Percentiles rank a stretch among this genome's conserved stretches.
Conservation (phyloP, 306 rosid genomes). For the Trifolium fragiferum region DNA sequence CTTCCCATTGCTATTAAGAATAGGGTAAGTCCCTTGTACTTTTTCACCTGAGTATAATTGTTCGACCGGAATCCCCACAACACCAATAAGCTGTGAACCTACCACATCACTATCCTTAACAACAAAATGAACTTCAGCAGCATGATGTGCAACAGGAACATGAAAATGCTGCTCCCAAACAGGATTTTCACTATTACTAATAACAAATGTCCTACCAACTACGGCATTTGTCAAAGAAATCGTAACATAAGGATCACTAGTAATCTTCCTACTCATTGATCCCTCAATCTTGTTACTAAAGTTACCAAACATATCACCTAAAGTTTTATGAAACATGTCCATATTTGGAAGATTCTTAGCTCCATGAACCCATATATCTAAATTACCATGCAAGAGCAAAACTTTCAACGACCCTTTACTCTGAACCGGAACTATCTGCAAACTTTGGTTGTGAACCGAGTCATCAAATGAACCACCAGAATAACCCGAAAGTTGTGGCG, state of each 20-base stretch:
- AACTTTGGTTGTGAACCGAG: slow-evolving; percentile 55
- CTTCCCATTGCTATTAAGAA: slow-evolving; percentile 74
- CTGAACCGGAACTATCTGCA: slow-evolving; percentile 72
- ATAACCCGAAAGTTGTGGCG: slow-evolving; percentile 42
- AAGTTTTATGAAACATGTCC: slow-evolving; percentile 96
- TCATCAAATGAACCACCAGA: slow-evolving; percentile 60
- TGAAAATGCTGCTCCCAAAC: slow-evolving; percentile 85
- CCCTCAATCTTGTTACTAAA: slow-evolving; percentile 69
- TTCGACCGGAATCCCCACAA: slow-evolving; percentile 80
- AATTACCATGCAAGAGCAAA: slow-evolving; percentile 84
- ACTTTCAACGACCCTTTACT: slow-evolving; percentile 70
- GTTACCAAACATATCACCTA: slow-evolving; percentile 70
- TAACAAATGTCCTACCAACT: slow-evolving; percentile 90
- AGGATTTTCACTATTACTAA: slow-evolving; percentile 88
- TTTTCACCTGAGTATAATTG: slow-evolving; percentile 66
- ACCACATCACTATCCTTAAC: slow-evolving; percentile 97
- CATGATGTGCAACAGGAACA: slow-evolving; percentile 88
- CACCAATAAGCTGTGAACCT: slow-evolving; percentile 86
- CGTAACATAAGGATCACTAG: slow-evolving; percentile 96
- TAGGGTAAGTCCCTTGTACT: slow-evolving; percentile 77
- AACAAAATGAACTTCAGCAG: slow-evolving; percentile 81
- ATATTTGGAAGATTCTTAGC: slow-evolving; percentile 88
- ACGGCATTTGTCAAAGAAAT: slow-evolving; percentile 77
- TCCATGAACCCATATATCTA: slow-evolving; percentile 77
- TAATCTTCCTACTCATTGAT: slow-evolving; percentile 59